Conservation (phyloP, 805 yeast genomes). For the Sugiyamaella lignohabitans region DNA sequence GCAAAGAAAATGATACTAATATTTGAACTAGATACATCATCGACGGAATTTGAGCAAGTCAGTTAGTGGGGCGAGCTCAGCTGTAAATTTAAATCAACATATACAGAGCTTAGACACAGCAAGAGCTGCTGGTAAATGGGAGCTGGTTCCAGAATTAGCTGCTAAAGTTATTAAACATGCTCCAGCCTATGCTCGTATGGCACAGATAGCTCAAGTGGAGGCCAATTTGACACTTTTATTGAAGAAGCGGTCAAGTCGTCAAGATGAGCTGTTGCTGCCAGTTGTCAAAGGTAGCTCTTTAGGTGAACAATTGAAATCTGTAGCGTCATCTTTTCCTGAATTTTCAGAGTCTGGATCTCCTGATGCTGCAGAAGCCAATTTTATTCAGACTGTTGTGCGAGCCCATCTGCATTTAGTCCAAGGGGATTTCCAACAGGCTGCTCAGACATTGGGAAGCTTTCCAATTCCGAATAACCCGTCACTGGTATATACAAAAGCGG, state of each 20-base stretch:
- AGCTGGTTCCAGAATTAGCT: conserved; percentile 17
- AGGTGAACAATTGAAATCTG: background rate
- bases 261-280: background rate
- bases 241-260: background rate
- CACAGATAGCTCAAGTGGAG: conserved; percentile 8
- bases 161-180: conserved; percentile 13
- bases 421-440: conserved; percentile 15
- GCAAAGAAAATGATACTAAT: too few relatives aligned
- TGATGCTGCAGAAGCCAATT: background rate
- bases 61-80: too few relatives aligned
- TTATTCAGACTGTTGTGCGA: conserved; percentile 14
- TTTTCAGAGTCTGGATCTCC: background rate
- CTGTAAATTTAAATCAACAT: too few relatives aligned
- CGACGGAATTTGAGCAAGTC: too few relatives aligned
- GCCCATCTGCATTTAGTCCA: conserved; percentile 17
- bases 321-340: too few relatives aligned
- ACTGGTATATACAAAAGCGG: conserved; percentile 19
- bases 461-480: conserved; percentile 7
- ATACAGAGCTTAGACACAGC: conserved; percentile 17
- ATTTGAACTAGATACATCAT: too few relatives aligned
- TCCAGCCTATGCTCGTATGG: conserved; percentile 3
- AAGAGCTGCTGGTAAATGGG: conserved; percentile 13
- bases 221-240: background rate
- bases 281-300: background rate
- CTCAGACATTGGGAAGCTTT: conserved; percentile 11